phyloP scores from a whole-genome alignment of 176 grass and related monocot species.

The Secale cereale region DNA sequence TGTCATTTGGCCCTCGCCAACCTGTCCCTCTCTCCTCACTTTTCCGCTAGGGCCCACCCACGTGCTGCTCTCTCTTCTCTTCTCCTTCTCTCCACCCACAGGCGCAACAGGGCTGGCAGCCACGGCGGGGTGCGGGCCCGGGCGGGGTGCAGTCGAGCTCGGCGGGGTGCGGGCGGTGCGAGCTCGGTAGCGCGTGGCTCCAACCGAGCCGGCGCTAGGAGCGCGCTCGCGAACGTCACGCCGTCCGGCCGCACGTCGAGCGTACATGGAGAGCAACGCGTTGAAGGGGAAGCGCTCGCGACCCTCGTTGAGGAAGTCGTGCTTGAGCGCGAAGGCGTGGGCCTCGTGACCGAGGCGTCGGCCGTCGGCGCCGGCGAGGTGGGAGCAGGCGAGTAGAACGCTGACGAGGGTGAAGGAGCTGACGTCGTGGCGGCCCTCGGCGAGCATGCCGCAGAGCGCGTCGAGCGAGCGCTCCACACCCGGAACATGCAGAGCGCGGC shows the following conservation, averaged over 20 bases:
- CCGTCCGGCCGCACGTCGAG: slow-evolving; percentile 55
- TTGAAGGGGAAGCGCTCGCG: slow-evolving; percentile 64
- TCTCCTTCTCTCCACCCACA: too few relatives aligned
- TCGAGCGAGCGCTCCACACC: slow-evolving; percentile 46
- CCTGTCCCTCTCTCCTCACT: too few relatives aligned
- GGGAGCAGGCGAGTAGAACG: slow-evolving; percentile 70
- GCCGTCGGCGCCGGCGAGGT: slow-evolving; percentile 36
- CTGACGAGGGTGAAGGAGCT: slow-evolving; percentile 88
- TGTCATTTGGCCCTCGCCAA: too few relatives aligned
- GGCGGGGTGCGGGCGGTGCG: too few relatives aligned
- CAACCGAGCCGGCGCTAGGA: too few relatives aligned
- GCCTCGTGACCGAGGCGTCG: slow-evolving; percentile 56
- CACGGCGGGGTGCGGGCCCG: too few relatives aligned
- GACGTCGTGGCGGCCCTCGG: slow-evolving; percentile 27
- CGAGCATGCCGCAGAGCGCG: slow-evolving; percentile 54
- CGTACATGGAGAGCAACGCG: slow-evolving; percentile 85
- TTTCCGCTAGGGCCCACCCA: too few relatives aligned
- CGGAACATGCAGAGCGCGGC: slow-evolving; percentile 67
- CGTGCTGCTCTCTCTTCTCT: too few relatives aligned
- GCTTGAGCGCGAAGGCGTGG: slow-evolving; percentile 68
- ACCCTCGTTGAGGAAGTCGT: slow-evolving; percentile 22
- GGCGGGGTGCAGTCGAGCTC: too few relatives aligned
- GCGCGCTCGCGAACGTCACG: slow-evolving; percentile 67
- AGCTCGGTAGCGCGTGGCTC: too few relatives aligned
- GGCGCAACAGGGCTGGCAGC: too few relatives aligned